These are phyloP conservation scores for Pleurostoma richardsiae DNA, from an alignment of 2,329 filamentous ascomycete species.

Conservation along the genomic window DNA sequence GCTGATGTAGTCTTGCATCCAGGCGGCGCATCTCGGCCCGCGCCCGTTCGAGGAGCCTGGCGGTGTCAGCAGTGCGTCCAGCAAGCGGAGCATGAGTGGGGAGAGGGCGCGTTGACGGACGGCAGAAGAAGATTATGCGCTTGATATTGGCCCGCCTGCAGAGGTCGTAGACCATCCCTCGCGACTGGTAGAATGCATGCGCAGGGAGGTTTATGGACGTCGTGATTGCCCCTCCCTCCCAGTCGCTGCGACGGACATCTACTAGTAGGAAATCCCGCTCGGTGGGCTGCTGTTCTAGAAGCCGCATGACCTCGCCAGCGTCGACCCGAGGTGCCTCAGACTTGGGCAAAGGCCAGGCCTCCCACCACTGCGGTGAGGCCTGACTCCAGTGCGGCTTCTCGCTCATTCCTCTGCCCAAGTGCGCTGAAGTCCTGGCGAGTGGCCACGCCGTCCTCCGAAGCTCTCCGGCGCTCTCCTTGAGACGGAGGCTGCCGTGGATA, in stretches of 20 bases:
- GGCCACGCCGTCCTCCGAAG: no score
- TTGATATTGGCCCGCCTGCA: conserved; percentile 43
- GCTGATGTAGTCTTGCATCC: conserved; percentile 52
- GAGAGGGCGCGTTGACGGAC: conserved; percentile 23
- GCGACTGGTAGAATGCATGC: conserved; percentile 46
- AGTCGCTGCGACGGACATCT: conserved; percentile 48
- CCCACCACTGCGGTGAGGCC: conserved; percentile 25
- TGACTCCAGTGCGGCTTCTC: neutral
- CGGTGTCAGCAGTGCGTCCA: conserved; percentile 1
- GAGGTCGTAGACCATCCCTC: conserved; percentile 41
- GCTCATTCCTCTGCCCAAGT: no score
- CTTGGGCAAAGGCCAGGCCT: conserved; percentile 35
- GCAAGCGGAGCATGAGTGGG: neutral
- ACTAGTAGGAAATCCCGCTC: conserved; percentile 39
- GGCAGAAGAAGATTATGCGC: conserved; percentile 51
- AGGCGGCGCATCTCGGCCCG: conserved; percentile 46
- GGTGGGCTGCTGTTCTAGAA: conserved; percentile 31
- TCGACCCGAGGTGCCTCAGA: conserved; percentile 30
- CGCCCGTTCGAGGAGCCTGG: conserved; percentile 45
- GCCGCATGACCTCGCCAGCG: conserved; percentile 30
- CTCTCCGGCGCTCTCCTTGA: no score
- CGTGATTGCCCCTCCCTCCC: conserved; percentile 54
- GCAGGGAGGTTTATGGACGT: conserved; percentile 54
- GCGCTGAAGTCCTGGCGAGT: no score
- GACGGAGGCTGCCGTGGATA: no score